phyloP scores from a whole-genome alignment of 1,284 basidiomycete genomes.

The Ganoderma sinense region DNA sequence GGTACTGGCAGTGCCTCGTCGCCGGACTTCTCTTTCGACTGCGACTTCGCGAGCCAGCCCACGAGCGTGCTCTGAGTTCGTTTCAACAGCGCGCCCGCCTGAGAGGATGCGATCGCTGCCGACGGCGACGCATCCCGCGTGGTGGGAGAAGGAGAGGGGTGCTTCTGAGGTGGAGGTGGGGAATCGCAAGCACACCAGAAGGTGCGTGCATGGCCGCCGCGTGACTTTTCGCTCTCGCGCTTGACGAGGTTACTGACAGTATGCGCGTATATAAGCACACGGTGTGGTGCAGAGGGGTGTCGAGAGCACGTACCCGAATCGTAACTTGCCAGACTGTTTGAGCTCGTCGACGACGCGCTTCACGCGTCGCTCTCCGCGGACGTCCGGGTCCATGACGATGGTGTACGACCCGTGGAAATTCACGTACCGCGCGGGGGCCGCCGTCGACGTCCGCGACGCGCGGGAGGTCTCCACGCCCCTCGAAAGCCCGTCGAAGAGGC shows the following conservation, averaged over 20 bases:
- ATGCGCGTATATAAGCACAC: background rate
- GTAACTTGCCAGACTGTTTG: constrained; percentile 18
- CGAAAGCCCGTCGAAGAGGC: constrained; percentile 17
- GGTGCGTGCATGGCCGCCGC: constrained; percentile 4
- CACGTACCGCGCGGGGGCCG: constrained; percentile 10
- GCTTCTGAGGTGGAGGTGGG: background rate
- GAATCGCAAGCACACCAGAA: constrained; percentile 23
- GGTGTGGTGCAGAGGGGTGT: background rate
- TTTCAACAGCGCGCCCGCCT: constrained; percentile 13
- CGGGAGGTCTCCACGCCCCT: background rate
- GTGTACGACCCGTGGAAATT: constrained; percentile 31
- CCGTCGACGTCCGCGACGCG: background rate
- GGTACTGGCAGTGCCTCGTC: background rate
- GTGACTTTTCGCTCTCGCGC: background rate
- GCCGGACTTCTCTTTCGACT: constrained; percentile 6
- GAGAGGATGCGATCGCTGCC: background rate
- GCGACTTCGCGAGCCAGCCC: constrained; percentile 26
- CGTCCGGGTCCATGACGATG: constrained; percentile 33
- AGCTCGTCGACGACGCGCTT: constrained; percentile 24
- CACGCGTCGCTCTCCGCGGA: constrained; percentile 18
- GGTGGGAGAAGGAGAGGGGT: background rate
- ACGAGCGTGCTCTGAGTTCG: constrained; percentile 29
- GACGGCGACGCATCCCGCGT: constrained; percentile 1
- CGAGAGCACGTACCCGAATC: constrained; percentile 27
- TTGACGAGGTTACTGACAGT: constrained; percentile 10